Conservation (phyloP, 345 rosid species). For the Eucalyptus rudis region DNA sequence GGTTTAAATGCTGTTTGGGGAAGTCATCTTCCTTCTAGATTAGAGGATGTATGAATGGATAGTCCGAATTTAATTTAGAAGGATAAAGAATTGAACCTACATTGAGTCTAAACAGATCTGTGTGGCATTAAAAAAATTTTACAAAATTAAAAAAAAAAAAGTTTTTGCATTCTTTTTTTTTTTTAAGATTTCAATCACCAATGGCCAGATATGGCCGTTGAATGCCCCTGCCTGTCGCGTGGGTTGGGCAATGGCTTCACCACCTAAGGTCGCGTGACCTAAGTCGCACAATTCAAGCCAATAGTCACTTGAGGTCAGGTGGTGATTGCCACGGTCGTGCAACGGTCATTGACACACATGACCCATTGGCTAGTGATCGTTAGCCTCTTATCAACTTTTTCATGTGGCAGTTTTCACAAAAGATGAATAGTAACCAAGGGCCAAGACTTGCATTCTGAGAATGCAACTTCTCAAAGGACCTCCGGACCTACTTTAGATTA, state of each 20-base stretch:
- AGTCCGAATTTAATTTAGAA: too few species aligned
- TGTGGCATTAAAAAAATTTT: too few species aligned
- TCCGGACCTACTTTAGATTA: accelerated
- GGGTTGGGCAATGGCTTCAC: accelerated
- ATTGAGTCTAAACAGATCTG: too few species aligned
- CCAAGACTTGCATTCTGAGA: accelerated
- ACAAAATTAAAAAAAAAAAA: too few species aligned
- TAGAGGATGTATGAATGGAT: too few species aligned
- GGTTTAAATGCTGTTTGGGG: too few species aligned
- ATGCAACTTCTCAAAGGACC: accelerated
- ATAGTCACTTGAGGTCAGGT: accelerated
- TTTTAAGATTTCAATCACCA: accelerated
- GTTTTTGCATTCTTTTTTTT: too few species aligned
- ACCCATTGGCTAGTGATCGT: accelerated
- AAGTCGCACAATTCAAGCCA: accelerated
- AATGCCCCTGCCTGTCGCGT: accelerated
- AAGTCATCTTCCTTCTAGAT: too few species aligned
- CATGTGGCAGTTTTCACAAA: accelerated
- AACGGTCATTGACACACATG: accelerated
- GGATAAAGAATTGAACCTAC: too few species aligned
- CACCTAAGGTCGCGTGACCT: accelerated
- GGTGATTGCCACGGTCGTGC: accelerated
- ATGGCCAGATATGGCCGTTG: accelerated
- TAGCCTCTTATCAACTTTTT: accelerated
- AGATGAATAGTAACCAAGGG: too few species aligned